phyloP scores from a whole-genome alignment of 2,329 filamentous ascomycete species.

The Xylaria sp. region DNA sequence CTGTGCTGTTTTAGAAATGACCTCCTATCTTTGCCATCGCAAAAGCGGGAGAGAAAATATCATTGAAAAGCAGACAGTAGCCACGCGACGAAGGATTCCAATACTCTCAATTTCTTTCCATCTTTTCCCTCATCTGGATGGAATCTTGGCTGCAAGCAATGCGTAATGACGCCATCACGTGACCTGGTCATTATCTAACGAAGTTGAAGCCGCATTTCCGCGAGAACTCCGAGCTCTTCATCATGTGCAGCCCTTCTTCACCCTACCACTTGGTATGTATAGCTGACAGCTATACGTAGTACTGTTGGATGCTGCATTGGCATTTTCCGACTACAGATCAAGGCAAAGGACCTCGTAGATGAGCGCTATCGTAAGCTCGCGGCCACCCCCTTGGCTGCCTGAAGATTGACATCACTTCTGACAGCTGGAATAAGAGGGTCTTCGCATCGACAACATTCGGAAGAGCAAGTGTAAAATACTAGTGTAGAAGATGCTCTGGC shows the following conservation, averaged over 20 bases:
- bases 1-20: slow-evolving; percentile 16
- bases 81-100: slow-evolving; percentile 4
- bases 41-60: not conserved
- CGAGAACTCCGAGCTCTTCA: slow-evolving; percentile 14
- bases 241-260: not conserved
- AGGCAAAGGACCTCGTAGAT: not conserved
- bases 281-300: not conserved
- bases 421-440: not conserved
- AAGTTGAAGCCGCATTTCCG: not conserved
- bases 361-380: slow-evolving; percentile 11
- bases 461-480: not conserved
- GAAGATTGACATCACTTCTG: not conserved
- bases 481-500: not conserved
- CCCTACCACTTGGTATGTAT: not conserved
- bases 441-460: not conserved
- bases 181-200: not conserved
- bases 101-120: not conserved
- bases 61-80: slow-evolving; percentile 10
- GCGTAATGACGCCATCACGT: slow-evolving; percentile 1
- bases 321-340: slow-evolving; percentile 3
- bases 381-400: not conserved
- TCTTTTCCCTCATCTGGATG: not conserved
- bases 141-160: not conserved
- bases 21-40: not conserved
- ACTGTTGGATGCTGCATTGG: slow-evolving; percentile 9